A percentile compares a stretch with the other conserved stretches of the same genome.
Conservation (phyloP, 1,139 yeast genomes). For the Taphrina betulina region DNA sequence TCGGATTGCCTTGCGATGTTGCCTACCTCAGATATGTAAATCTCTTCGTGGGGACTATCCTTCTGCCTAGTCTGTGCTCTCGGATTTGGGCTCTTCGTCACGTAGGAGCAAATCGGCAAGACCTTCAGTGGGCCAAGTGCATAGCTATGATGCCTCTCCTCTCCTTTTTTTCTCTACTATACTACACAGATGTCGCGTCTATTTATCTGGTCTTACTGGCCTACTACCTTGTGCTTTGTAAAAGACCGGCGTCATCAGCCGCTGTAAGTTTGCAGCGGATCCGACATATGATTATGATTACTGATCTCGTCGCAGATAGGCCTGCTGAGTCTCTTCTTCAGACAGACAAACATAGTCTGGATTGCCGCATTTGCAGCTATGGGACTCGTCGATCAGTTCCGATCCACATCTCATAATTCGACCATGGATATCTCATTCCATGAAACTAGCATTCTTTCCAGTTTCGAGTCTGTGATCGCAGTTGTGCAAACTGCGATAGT, state of each 20-base stretch:
- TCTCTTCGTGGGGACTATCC: conserved; percentile 36
- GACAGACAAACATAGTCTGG: conserved; percentile 95
- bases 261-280: conserved; percentile 10
- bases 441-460: too few relatives aligned
- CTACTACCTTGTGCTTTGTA: conserved; percentile 43
- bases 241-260: conserved; percentile 20
- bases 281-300: neutral
- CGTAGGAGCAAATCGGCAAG: conserved; percentile 43
- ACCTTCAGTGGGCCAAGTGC: conserved; percentile 9
- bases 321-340: conserved; percentile 53
- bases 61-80: conserved; percentile 45
- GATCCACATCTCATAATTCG: too few relatives aligned
- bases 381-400: too few relatives aligned
- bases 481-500: too few relatives aligned
- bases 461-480: too few relatives aligned
- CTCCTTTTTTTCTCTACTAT: conserved; percentile 68
- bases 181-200: conserved; percentile 94
- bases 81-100: neutral
- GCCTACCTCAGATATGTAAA: conserved; percentile 4
- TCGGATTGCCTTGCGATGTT: conserved; percentile 19
- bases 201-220: conserved; percentile 62
- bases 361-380: conserved; percentile 45
- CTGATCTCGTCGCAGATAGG: conserved; percentile 25
- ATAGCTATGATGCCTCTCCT: conserved; percentile 66
- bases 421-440: too few relatives aligned